Percentiles rank a stretch among this genome's conserved stretches.
These are phyloP conservation scores for Mixia osmundae DNA, from an alignment of 1,284 basidiomycete genomes.

Conservation along the genomic window DNA sequence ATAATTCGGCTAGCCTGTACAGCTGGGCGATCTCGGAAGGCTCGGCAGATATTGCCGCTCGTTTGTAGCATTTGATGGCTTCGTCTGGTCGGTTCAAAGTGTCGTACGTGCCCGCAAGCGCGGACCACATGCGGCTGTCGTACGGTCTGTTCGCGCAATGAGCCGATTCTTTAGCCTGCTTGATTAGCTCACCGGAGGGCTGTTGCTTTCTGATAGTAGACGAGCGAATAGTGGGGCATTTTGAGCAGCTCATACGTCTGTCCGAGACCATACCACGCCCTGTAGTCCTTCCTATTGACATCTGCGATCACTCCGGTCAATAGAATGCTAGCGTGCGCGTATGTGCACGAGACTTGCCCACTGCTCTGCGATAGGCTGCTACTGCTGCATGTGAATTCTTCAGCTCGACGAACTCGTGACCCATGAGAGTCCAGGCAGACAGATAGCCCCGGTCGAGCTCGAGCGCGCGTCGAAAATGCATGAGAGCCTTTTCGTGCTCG, in stretches of 20 bases:
- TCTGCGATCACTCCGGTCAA: too few species aligned
- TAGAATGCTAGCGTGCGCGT: too few species aligned
- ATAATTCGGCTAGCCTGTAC: conserved; percentile 51
- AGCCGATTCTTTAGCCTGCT: background rate
- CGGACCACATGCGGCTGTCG: conserved; percentile 88
- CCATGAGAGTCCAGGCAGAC: conserved; percentile 97
- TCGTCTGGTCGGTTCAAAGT: conserved; percentile 56
- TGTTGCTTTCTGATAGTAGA: conserved; percentile 92
- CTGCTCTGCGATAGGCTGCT: conserved; percentile 83
- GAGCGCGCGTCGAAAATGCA: conserved; percentile 81
- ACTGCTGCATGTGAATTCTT: conserved; percentile 98
- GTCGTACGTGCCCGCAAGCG: conserved; percentile 80
- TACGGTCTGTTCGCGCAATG: conserved; percentile 43
- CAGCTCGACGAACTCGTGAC: conserved; percentile 95
- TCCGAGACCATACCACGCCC: conserved; percentile 95
- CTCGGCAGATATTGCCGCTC: conserved; percentile 65
- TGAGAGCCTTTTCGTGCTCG: conserved; percentile 88
- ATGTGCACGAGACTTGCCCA: conserved; percentile 36
- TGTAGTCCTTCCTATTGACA: conserved; percentile 84
- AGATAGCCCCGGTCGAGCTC: conserved; percentile 83
- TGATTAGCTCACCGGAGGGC: conserved; percentile 44
- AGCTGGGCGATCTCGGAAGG: conserved; percentile 48
- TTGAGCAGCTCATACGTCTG: conserved; percentile 92
- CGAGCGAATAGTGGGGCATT: conserved; percentile 85
- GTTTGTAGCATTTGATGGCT: conserved; percentile 67